A percentile compares a stretch with the other conserved stretches of the same genome.
These are phyloP conservation scores for Claviceps paspali DNA, from an alignment of 2,329 filamentous ascomycete species.

Conservation along the genomic window DNA sequence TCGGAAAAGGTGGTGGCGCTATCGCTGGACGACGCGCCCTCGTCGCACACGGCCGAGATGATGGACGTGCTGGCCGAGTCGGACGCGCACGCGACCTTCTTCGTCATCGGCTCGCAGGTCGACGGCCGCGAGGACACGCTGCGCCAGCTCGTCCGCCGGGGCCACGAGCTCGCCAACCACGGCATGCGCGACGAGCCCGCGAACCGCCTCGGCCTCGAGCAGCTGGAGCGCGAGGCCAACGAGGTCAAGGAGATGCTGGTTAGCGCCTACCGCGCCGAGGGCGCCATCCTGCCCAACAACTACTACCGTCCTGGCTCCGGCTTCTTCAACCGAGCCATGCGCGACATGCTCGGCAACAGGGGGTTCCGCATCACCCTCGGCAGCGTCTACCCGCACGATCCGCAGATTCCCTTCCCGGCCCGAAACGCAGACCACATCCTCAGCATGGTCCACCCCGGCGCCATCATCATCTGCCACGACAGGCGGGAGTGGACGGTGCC, in stretches of 20 bases:
- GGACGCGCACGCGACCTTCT: constrained; percentile 67
- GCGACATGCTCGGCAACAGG: constrained; percentile 39
- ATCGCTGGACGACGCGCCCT: constrained; percentile 79
- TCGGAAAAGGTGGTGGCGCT: constrained; percentile 56
- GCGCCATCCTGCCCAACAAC: constrained; percentile 31
- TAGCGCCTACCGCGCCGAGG: constrained; percentile 36
- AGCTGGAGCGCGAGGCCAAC: constrained; percentile 47
- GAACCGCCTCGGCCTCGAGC: constrained; percentile 38
- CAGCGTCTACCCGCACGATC: constrained; percentile 78
- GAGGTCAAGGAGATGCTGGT: constrained; percentile 47
- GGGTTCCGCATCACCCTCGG: constrained; percentile 66
- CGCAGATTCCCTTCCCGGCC: constrained; percentile 56
- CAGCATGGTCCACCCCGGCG: constrained; percentile 62
- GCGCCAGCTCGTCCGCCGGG: constrained; percentile 39
- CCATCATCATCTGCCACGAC: constrained; percentile 78
- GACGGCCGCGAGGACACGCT: constrained; percentile 38
- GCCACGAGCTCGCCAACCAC: constrained; percentile 71
- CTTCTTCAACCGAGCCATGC: constrained; percentile 62
- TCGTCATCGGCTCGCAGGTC: constrained; percentile 72
- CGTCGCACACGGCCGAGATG: constrained; percentile 54
- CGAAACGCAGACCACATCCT: constrained; percentile 67
- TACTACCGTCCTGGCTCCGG: constrained; percentile 79
- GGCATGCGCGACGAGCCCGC: constrained; percentile 78
- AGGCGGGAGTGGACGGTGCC: constrained; percentile 66
- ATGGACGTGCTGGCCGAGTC: constrained; percentile 49